Conservation (phyloP, 2,329 filamentous ascomycete species). For the Pezicula rhizophila region DNA sequence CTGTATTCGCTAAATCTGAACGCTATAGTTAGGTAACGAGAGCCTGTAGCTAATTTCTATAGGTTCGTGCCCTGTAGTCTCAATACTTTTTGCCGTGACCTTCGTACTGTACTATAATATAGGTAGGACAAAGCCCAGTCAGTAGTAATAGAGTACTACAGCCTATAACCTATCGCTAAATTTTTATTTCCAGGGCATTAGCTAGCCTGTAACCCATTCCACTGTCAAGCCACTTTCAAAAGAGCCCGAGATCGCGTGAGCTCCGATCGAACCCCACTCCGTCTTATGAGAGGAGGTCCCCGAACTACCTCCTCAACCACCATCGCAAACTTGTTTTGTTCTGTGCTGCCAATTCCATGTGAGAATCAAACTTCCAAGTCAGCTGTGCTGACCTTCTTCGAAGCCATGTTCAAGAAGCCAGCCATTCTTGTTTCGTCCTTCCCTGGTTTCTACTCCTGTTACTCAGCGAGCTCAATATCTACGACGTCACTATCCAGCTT, state of each 20-base stretch:
- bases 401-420: constrained; percentile 40
- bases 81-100: no score
- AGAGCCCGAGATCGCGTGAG: not conserved
- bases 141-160: no score
- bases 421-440: constrained; percentile 29
- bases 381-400: constrained; percentile 5
- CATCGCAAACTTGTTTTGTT: not conserved
- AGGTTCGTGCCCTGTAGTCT: no score
- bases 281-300: not conserved
- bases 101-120: no score
- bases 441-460: constrained; percentile 28
- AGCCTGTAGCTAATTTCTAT: no score
- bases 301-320: not conserved
- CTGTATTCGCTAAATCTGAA: no score
- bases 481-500: constrained; percentile 23
- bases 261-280: not conserved
- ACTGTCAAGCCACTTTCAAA: no score
- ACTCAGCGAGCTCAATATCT: constrained; percentile 24
- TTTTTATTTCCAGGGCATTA: no score
- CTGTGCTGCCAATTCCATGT: not conserved
- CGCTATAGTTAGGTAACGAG: no score
- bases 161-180: no score
- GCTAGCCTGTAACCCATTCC: no score
- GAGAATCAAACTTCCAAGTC: not conserved
- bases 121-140: no score